A percentile compares a stretch with the other conserved stretches of the same genome.
Conservation (phyloP, 2,329 filamentous ascomycete genomes). For the Fusarium armeniacum region DNA sequence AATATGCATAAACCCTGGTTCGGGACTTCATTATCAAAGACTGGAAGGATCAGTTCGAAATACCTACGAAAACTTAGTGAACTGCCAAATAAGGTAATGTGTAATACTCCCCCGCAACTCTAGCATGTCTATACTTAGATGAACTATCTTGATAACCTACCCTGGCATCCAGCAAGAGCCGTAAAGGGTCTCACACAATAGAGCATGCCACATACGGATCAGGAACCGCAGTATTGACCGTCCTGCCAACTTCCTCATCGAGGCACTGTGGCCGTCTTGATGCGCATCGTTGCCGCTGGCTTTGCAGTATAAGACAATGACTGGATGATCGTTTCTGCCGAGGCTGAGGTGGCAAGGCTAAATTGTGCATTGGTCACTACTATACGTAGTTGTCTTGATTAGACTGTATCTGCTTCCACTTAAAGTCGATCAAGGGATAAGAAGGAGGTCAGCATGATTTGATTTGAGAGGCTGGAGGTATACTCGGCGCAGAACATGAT, state of each 20-base stretch:
- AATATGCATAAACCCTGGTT: conserved; percentile 38
- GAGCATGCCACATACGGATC: background rate
- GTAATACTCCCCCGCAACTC: conserved; percentile 23
- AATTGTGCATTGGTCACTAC: background rate
- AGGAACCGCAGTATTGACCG: conserved; percentile 13
- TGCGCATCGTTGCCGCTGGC: conserved; percentile 23
- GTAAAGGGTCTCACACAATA: conserved; percentile 21
- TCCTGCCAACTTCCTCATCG: conserved; percentile 43
- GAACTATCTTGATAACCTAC: conserved; percentile 24
- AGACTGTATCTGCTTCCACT: conserved; percentile 1
- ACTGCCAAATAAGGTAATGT: conserved; percentile 16
- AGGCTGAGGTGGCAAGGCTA: conserved; percentile 10
- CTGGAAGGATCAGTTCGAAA: background rate
- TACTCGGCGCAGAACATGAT: conserved; percentile 8
- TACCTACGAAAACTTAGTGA: conserved; percentile 1
- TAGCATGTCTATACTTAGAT: conserved; percentile 9
- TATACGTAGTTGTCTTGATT: conserved; percentile 12
- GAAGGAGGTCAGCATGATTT: conserved; percentile 32
- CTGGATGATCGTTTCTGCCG: background rate
- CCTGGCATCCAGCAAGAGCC: conserved; percentile 22
- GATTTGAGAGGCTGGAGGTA: conserved; percentile 16
- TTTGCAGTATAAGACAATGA: conserved; percentile 5
- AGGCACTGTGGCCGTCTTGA: conserved; percentile 39
- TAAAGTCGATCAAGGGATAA: background rate
- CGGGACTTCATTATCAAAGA: conserved; percentile 5